These are phyloP conservation scores for Sporobolomyces phaffii DNA, from an alignment of 768 basidiomycete species.

Conservation along the genomic window DNA sequence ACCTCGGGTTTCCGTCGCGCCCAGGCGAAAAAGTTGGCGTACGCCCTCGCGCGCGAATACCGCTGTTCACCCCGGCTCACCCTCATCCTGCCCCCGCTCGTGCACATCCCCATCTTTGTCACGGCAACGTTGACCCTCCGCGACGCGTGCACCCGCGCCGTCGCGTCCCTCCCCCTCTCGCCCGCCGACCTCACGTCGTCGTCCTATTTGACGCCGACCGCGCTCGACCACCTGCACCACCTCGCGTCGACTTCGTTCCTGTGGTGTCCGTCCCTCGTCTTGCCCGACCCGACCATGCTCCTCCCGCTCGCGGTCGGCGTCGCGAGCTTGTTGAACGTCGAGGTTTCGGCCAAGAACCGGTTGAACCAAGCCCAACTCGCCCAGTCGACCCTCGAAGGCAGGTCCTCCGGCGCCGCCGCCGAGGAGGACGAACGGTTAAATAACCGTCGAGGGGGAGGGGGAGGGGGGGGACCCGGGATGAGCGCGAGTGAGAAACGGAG, in stretches of 20 bases:
- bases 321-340: slow-evolving; percentile 46
- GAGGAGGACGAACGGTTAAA: neutral
- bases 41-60: slow-evolving; percentile 30
- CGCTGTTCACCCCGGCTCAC: slow-evolving; percentile 45
- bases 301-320: slow-evolving; percentile 46
- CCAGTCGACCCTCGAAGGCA: neutral
- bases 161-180: slow-evolving; percentile 8
- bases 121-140: slow-evolving; percentile 45
- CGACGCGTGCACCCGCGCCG: slow-evolving; percentile 39
- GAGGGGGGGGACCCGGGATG: neutral
- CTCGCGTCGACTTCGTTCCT: slow-evolving; percentile 20
- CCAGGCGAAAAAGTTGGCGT: slow-evolving; percentile 30
- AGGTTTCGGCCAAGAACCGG: slow-evolving; percentile 39
- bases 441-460: neutral
- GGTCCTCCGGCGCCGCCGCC: neutral
- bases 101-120: slow-evolving; percentile 48
- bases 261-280: slow-evolving; percentile 44
- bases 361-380: neutral
- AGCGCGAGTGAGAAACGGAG: slow-evolving; percentile 26
- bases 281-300: slow-evolving; percentile 43
- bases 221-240: slow-evolving; percentile 39
- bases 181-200: neutral
- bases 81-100: slow-evolving; percentile 43
- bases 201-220: neutral
- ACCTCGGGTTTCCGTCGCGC: neutral